Evolutionary conservation across 2,329 filamentous ascomycete genomes (phyloP).

Genomic region (Alternaria rosae): DNA sequence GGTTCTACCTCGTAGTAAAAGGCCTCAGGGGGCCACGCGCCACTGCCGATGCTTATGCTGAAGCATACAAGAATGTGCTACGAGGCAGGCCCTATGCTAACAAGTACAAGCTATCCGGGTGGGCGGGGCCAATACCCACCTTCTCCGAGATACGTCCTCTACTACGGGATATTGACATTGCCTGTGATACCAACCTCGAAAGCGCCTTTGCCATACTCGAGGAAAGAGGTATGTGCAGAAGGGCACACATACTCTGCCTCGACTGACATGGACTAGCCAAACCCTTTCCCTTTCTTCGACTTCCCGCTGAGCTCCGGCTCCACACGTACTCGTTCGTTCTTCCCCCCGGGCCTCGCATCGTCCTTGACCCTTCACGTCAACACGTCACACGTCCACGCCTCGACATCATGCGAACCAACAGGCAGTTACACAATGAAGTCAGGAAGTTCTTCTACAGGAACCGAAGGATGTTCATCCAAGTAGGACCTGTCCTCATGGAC

Average conservation of each 20-base stretch:
- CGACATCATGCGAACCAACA: conserved; percentile 27
- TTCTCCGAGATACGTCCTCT: conserved; percentile 31
- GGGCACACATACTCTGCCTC: no score
- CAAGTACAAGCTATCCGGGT: conserved; percentile 13
- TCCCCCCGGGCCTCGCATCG: conserved; percentile 21
- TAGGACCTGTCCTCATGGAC: background rate
- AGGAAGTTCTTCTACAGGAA: conserved; percentile 23
- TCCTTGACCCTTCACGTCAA: background rate
- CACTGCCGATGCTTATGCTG: conserved; percentile 27
- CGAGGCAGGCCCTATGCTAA: conserved; percentile 26
- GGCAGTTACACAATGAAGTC: conserved; percentile 26
- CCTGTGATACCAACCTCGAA: conserved; percentile 27
- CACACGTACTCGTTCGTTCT: conserved; percentile 27
- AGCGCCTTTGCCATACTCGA: conserved; percentile 20
- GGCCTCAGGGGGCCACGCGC: conserved; percentile 23
- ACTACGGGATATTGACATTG: conserved; percentile 24
- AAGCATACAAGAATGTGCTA: conserved; percentile 26
- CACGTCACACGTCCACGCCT: conserved; percentile 12
- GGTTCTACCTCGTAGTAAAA: conserved; percentile 27
- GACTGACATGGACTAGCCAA: conserved; percentile 21
- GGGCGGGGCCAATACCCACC: conserved; percentile 23
- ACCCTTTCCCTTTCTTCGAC: conserved; percentile 29
- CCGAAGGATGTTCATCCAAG: conserved; percentile 21
- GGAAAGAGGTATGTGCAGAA: conserved; percentile 17
- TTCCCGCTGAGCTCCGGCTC: conserved; percentile 36